These are phyloP conservation scores for Candida insectalens DNA, from an alignment of 805 yeast genomes.

Conservation along the genomic window DNA sequence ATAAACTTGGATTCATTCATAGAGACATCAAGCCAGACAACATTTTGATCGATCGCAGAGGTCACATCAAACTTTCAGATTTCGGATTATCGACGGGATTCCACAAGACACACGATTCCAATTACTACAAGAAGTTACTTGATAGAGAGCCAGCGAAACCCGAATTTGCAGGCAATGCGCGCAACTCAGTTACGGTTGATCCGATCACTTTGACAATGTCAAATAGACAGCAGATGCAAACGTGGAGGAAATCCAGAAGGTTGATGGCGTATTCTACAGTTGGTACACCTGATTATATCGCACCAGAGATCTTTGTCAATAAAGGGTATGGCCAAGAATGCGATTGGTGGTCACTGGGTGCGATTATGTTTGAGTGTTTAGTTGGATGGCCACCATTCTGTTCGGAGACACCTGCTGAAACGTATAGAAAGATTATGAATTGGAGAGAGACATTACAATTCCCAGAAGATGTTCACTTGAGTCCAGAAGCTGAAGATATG, in stretches of 20 bases:
- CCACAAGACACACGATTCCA: constrained; percentile 86
- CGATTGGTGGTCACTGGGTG: constrained; percentile 97
- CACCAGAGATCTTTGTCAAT: constrained; percentile 87
- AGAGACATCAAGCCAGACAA: constrained; percentile 98
- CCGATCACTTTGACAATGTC: constrained; percentile 94
- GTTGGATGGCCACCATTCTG: constrained; percentile 98
- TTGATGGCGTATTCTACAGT: constrained; percentile 94
- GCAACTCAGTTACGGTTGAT: constrained; percentile 78
- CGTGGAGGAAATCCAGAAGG: constrained; percentile 89
- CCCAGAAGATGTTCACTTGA: constrained; percentile 86
- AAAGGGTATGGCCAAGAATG: constrained; percentile 96
- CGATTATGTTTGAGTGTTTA: constrained; percentile 92
- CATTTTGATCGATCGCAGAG: constrained; percentile 54
- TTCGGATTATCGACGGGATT: constrained; percentile 85
- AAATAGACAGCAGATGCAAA: constrained; percentile 88
- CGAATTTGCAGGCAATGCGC: background rate
- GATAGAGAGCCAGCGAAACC: constrained; percentile 40
- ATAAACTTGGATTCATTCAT: constrained; percentile 88
- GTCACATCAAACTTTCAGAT: constrained; percentile 59
- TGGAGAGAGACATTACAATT: constrained; percentile 84
- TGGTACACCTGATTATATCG: constrained; percentile 94
- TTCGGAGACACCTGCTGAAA: constrained; percentile 89
- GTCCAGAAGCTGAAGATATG: constrained; percentile 83
- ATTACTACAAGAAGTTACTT: constrained; percentile 71
- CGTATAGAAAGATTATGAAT: constrained; percentile 81